Evolutionary conservation across 164 flowering plant genomes (phyloP).

Genomic region (Berberis vulgaris): DNA sequence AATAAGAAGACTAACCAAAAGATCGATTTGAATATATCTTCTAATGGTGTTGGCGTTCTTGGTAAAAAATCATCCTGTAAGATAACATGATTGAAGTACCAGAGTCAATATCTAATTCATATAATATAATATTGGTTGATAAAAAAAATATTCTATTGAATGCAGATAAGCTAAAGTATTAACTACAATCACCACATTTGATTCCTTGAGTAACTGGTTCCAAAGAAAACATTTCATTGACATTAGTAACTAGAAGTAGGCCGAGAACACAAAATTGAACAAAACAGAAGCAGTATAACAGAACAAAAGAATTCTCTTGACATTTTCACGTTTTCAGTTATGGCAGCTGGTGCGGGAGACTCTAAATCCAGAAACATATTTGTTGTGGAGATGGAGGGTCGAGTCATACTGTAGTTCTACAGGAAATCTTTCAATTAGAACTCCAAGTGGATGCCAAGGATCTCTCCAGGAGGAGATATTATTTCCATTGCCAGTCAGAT

Average conservation of each 20-base stretch:
- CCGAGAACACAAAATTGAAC: background rate
- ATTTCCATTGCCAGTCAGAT: too few species aligned
- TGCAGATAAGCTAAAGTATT: background rate
- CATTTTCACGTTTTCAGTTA: too few species aligned
- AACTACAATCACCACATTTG: too few species aligned
- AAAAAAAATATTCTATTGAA: background rate
- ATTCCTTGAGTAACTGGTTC: too few species aligned
- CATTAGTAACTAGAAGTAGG: background rate
- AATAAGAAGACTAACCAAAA: constrained; percentile 52
- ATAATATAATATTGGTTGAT: background rate
- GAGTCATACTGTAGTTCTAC: too few species aligned
- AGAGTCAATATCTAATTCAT: background rate
- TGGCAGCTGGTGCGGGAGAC: too few species aligned
- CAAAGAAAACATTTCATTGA: background rate
- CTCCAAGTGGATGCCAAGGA: too few species aligned
- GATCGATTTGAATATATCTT: constrained; percentile 77
- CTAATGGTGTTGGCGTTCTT: constrained; percentile 86
- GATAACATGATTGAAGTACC: constrained; percentile 7
- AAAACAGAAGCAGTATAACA: background rate
- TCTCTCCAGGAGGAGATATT: too few species aligned
- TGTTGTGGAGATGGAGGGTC: too few species aligned
- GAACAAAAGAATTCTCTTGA: background rate
- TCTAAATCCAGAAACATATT: too few species aligned
- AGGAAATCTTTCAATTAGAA: too few species aligned
- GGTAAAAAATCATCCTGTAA: constrained; percentile 96